These are phyloP conservation scores for Aspergillus cejpii DNA, from an alignment of 2,329 filamentous ascomycete species.

Conservation along the genomic window DNA sequence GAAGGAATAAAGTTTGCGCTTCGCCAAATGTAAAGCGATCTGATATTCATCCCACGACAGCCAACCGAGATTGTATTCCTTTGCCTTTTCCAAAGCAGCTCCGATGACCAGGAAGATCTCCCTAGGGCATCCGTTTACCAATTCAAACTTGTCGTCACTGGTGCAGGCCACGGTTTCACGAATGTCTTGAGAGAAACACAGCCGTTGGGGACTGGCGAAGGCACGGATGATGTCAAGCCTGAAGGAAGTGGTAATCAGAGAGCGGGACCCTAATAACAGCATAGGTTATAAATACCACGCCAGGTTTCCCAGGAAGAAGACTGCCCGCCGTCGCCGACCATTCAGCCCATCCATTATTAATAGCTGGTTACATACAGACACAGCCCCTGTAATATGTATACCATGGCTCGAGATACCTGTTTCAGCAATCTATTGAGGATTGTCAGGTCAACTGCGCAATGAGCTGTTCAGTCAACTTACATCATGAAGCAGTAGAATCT, in stretches of 20 bases:
- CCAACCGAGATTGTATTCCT: slow-evolving; percentile 20
- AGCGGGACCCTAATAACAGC: neutral
- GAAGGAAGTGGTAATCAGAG: neutral
- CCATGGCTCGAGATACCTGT: slow-evolving; percentile 28
- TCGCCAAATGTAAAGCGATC: slow-evolving; percentile 13
- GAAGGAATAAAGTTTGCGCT: slow-evolving; percentile 21
- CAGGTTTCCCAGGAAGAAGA: slow-evolving; percentile 28
- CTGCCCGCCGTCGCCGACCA: slow-evolving; percentile 20
- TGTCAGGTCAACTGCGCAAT: neutral
- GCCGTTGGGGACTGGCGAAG: slow-evolving; percentile 21
- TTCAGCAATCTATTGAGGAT: slow-evolving; percentile 24
- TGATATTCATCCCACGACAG: slow-evolving; percentile 16
- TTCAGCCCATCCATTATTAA: slow-evolving; percentile 19
- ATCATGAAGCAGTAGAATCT: slow-evolving; percentile 28
- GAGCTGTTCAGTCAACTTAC: too few relatives aligned
- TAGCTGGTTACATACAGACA: slow-evolving; percentile 29
- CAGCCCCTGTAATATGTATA: slow-evolving; percentile 29
- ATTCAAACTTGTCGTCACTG: slow-evolving; percentile 23
- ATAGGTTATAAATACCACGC: slow-evolving; percentile 18
- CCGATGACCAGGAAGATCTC: slow-evolving; percentile 28
- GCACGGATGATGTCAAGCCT: slow-evolving; percentile 31
- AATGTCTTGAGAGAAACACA: slow-evolving; percentile 26
- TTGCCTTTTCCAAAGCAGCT: slow-evolving; percentile 23
- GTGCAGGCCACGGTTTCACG: slow-evolving; percentile 22
- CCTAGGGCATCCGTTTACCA: slow-evolving; percentile 27